phyloP scores from a whole-genome alignment of 441 rosid genomes.

The Hypseocharis bilobata region DNA sequence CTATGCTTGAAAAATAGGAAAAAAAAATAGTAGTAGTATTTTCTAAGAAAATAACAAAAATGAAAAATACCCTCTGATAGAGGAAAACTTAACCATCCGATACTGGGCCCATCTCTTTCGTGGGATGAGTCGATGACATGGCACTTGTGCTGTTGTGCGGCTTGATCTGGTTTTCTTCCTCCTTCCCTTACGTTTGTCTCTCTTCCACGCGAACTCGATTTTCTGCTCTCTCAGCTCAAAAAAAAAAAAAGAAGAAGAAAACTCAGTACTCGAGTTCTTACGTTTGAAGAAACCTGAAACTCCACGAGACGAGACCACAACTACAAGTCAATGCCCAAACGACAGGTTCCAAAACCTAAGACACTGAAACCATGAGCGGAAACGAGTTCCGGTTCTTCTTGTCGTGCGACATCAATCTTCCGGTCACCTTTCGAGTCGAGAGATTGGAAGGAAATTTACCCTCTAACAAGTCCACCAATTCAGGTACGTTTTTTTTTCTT shows the following conservation, averaged over 20 bases:
- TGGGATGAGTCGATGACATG: not conserved
- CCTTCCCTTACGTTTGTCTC: not conserved
- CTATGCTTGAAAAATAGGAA: too few species aligned
- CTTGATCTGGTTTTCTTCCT: not conserved
- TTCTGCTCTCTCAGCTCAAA: not conserved
- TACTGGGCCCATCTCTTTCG: too few species aligned
- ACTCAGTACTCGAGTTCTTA: not conserved
- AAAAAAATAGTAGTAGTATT: too few species aligned
- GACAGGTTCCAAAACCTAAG: not conserved
- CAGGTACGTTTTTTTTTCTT: slow-evolving; percentile 34
- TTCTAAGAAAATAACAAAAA: too few species aligned
- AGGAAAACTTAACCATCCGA: too few species aligned
- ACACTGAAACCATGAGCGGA: slow-evolving; percentile 38
- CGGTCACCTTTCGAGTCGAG: slow-evolving; percentile 78
- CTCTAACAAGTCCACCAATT: slow-evolving; percentile 34
- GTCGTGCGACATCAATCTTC: slow-evolving; percentile 86
- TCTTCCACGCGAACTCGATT: slow-evolving; percentile 13
- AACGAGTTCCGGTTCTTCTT: slow-evolving; percentile 92
- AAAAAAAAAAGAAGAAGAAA: too few species aligned
- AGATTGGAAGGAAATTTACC: slow-evolving; percentile 69
- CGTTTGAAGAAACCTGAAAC: not conserved
- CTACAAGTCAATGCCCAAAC: not conserved
- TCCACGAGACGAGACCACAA: not conserved
- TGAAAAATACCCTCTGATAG: too few species aligned
- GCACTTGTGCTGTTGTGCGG: not conserved